phyloP scores from a whole-genome alignment of 495 filamentous ascomycete species.

The Penicillium psychrofluorescens region DNA sequence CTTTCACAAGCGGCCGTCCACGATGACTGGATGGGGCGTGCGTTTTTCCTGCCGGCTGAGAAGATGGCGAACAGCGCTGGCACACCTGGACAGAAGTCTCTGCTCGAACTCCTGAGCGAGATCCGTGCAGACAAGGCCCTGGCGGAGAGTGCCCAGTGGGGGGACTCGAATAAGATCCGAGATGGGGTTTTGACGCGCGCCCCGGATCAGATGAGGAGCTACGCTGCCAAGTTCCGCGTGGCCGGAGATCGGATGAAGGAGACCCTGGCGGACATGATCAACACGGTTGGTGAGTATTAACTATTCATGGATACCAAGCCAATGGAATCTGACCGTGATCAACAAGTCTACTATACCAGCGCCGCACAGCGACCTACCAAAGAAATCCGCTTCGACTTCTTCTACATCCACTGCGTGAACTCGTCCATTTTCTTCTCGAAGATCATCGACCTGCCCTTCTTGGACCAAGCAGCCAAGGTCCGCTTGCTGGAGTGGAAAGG shows the following conservation, averaged over 20 bases:
- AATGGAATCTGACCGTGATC: background rate
- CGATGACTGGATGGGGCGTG: constrained; percentile 33
- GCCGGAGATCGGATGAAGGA: constrained; percentile 55
- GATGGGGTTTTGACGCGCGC: constrained; percentile 61
- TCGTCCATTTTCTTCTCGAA: constrained; percentile 54
- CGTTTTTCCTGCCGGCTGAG: constrained; percentile 49
- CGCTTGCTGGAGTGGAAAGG: constrained; percentile 73
- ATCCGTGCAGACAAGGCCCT: constrained; percentile 50
- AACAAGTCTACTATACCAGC: constrained; percentile 50
- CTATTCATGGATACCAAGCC: background rate
- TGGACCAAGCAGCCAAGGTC: constrained; percentile 39
- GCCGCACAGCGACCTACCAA: constrained; percentile 57
- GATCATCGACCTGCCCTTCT: constrained; percentile 33
- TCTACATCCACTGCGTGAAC: constrained; percentile 64
- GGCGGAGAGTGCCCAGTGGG: constrained; percentile 34
- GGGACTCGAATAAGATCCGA: constrained; percentile 55
- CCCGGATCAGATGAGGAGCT: constrained; percentile 51
- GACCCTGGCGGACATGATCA: constrained; percentile 70
- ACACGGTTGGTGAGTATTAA: constrained; percentile 42
- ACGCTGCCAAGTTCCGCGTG: constrained; percentile 54
- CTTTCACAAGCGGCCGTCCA: constrained; percentile 70
- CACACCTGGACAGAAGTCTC: constrained; percentile 32
- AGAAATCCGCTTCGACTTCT: constrained; percentile 71
- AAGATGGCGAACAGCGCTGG: constrained; percentile 29
- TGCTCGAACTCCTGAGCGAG: constrained; percentile 53